phyloP scores from a whole-genome alignment of 345 rosid species.

The Clarkia xantiana region DNA sequence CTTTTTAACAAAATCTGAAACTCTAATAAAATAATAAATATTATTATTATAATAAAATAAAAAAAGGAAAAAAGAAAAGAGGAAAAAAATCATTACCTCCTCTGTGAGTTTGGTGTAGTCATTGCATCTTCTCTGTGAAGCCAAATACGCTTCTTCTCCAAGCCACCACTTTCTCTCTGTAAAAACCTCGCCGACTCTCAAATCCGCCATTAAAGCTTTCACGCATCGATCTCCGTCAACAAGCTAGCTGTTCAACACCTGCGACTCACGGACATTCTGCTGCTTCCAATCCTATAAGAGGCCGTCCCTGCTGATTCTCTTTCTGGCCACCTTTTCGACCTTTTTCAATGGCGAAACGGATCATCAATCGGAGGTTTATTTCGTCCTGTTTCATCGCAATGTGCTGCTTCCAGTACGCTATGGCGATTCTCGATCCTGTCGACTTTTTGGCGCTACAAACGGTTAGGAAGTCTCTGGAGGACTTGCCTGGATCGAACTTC shows the following conservation, averaged over 20 bases:
- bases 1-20: not conserved
- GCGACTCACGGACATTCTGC: not conserved
- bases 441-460: slow-evolving; percentile 89
- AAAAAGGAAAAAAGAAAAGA: not conserved
- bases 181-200: not conserved
- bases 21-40: not conserved
- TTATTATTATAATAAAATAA: not conserved
- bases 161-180: slow-evolving; percentile 18
- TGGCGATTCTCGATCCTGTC: slow-evolving; percentile 52
- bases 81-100: not conserved
- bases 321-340: not conserved
- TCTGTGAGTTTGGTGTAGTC: slow-evolving; percentile 4
- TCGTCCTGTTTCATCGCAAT: not conserved
- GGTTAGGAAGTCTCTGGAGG: slow-evolving; percentile 50
- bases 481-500: slow-evolving; percentile 70
- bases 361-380: too few species aligned
- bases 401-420: slow-evolving; percentile 11
- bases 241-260: not conserved
- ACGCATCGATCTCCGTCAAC: slow-evolving; percentile 4
- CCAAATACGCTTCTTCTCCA: slow-evolving; percentile 30
- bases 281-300: not conserved
- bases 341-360: slow-evolving; percentile 8
- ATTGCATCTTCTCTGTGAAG: slow-evolving; percentile 36
- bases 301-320: not conserved
- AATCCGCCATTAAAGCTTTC: slow-evolving; percentile 7